Evolutionary conservation across 2,329 filamentous ascomycete species (phyloP).

Genomic region (Ophiostoma quercus): DNA sequence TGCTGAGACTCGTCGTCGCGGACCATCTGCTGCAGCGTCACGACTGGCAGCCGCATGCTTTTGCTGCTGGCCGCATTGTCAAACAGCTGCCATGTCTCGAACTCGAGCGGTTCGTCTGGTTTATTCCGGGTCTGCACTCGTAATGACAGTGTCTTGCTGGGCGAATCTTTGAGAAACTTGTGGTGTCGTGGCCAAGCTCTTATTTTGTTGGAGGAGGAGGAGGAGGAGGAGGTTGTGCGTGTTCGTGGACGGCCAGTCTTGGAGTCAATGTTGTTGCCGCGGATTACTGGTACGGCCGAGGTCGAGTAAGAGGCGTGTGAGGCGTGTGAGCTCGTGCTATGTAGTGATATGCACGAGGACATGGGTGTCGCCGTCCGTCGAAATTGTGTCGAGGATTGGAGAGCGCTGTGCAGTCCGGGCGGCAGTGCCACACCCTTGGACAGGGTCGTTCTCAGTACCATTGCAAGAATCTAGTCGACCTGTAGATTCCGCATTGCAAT

Average conservation of each 20-base stretch:
- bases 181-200: constrained; percentile 16
- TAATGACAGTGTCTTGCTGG: constrained; percentile 25
- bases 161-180: constrained; percentile 27
- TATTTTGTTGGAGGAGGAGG: not conserved
- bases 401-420: not conserved
- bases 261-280: constrained; percentile 11
- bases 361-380: not conserved
- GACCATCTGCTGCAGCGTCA: constrained; percentile 30
- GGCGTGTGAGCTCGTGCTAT: not conserved
- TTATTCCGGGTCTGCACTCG: constrained; percentile 23
- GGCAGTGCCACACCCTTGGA: constrained; percentile 24
- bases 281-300: constrained; percentile 7
- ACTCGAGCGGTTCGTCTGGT: constrained; percentile 19
- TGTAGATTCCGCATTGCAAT: not conserved
- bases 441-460: constrained; percentile 25
- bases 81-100: constrained; percentile 25
- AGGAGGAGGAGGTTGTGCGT: not conserved
- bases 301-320: not conserved
- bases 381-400: not conserved
- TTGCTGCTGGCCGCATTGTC: constrained; percentile 26
- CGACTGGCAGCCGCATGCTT: constrained; percentile 30
- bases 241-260: not conserved
- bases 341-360: not conserved
- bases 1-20: constrained; percentile 27
- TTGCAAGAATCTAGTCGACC: not conserved